Percentiles rank a stretch among this genome's conserved stretches.
Conservation (phyloP, 2,329 filamentous ascomycete genomes). For the Colletotrichum higginsianum region DNA sequence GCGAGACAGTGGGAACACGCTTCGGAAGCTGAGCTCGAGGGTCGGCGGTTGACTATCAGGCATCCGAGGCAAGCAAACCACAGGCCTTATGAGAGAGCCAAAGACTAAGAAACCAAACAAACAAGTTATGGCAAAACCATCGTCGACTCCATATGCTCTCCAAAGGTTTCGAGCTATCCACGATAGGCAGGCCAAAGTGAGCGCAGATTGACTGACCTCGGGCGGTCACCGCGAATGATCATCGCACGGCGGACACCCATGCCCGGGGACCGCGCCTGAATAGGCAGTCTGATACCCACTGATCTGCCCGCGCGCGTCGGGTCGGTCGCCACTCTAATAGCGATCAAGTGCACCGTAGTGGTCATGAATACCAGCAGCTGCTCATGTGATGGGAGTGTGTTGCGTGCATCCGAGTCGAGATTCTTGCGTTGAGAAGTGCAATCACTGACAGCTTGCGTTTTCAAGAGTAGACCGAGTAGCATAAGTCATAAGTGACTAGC, state of each 20-base stretch:
- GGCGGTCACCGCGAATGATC: slow-evolving; percentile 26
- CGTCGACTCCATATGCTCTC: neutral
- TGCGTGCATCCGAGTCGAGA: too few species aligned
- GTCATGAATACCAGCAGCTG: too few species aligned
- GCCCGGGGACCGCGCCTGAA: slow-evolving; percentile 34
- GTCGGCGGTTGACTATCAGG: too few species aligned
- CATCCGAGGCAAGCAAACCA: neutral
- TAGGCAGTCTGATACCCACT: slow-evolving; percentile 19
- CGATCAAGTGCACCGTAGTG: neutral
- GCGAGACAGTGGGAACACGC: neutral
- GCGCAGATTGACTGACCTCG: neutral
- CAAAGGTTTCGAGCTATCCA: neutral
- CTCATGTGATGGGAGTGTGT: too few species aligned
- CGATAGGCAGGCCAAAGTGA: neutral
- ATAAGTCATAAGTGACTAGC: too few species aligned
- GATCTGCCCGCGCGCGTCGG: slow-evolving; percentile 37
- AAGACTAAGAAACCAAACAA: too few species aligned
- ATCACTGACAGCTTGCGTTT: too few species aligned
- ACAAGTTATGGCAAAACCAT: neutral
- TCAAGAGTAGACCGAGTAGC: too few species aligned
- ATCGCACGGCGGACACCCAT: slow-evolving; percentile 17
- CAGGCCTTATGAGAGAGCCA: too few species aligned
- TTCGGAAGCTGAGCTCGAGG: too few species aligned
- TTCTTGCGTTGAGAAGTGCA: too few species aligned
- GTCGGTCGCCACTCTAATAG: slow-evolving; percentile 19